Conservation (phyloP, 164 flowering plant species). For the Brasenia schreberi region DNA sequence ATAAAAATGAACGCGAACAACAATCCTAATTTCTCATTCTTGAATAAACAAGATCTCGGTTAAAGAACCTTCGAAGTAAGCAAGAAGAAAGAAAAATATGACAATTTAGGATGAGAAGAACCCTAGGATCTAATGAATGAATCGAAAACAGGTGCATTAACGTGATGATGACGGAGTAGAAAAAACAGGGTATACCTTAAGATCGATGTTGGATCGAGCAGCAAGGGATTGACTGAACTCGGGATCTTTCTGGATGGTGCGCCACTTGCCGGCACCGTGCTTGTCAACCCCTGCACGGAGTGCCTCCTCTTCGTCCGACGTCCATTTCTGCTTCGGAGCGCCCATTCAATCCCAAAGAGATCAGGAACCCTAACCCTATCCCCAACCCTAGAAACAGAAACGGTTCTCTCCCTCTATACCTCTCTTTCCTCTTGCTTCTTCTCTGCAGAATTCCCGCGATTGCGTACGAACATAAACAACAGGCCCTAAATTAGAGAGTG, state of each 20-base stretch:
- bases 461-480: too few relatives aligned
- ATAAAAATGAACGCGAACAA: too few relatives aligned
- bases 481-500: too few relatives aligned
- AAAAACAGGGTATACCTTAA: conserved; percentile 29
- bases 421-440: too few relatives aligned
- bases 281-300: conserved; percentile 56
- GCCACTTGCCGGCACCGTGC: conserved; percentile 78
- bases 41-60: too few relatives aligned
- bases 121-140: background rate
- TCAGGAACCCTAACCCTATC: too few relatives aligned
- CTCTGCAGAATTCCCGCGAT: too few relatives aligned
- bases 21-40: too few relatives aligned
- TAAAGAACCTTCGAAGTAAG: background rate
- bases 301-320: conserved; percentile 79
- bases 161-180: background rate
- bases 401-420: too few relatives aligned
- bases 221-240: conserved; percentile 48
- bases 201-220: conserved; percentile 71
- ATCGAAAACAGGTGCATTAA: too few relatives aligned
- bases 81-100: background rate
- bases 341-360: conserved; percentile 28
- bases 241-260: conserved; percentile 65
- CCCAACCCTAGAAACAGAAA: too few relatives aligned
- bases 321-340: conserved; percentile 85
- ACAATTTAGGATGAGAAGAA: background rate